phyloP scores from a whole-genome alignment of 2,329 filamentous ascomycete genomes.

The Eutypa lata region DNA sequence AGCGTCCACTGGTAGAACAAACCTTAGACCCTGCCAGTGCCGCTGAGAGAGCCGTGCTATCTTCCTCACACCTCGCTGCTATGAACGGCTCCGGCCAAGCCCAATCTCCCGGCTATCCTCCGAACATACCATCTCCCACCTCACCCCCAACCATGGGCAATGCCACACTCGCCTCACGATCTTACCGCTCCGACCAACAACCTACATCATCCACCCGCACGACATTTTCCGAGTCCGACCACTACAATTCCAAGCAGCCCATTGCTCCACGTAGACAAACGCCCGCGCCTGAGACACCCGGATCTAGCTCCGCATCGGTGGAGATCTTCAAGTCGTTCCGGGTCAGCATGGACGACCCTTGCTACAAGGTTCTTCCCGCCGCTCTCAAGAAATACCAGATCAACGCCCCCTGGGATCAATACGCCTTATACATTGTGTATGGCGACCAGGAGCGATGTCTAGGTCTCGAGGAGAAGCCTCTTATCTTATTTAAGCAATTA shows the following conservation, averaged over 20 bases:
- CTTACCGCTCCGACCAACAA: slow-evolving; percentile 56
- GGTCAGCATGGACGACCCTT: slow-evolving; percentile 96
- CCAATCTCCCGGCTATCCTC: slow-evolving; percentile 56
- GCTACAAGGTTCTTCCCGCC: slow-evolving; percentile 92
- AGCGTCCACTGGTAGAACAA: slow-evolving; percentile 61
- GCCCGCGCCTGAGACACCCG: slow-evolving; percentile 59
- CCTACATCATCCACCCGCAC: slow-evolving; percentile 52
- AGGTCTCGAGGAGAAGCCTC: slow-evolving; percentile 84
- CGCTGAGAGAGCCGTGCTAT: slow-evolving; percentile 62
- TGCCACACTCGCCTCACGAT: slow-evolving; percentile 56
- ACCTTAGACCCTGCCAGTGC: slow-evolving; percentile 67
- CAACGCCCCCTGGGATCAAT: slow-evolving; percentile 95
- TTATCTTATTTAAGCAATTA: slow-evolving; percentile 95
- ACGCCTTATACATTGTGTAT: slow-evolving; percentile 96
- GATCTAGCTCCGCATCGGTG: slow-evolving; percentile 59
- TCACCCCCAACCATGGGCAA: slow-evolving; percentile 58
- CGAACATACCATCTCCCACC: slow-evolving; percentile 68
- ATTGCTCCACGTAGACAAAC: slow-evolving; percentile 57
- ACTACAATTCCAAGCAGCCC: slow-evolving; percentile 36
- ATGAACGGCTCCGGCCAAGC: slow-evolving; percentile 62
- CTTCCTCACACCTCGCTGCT: slow-evolving; percentile 66
- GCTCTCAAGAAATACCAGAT: slow-evolving; percentile 98
- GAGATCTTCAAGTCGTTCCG: slow-evolving; percentile 99
- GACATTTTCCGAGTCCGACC: slow-evolving; percentile 53
- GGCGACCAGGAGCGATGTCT: slow-evolving; percentile 97